phyloP scores from a whole-genome alignment of 352 stramenopile species.

The Phytopythium vexans region DNA sequence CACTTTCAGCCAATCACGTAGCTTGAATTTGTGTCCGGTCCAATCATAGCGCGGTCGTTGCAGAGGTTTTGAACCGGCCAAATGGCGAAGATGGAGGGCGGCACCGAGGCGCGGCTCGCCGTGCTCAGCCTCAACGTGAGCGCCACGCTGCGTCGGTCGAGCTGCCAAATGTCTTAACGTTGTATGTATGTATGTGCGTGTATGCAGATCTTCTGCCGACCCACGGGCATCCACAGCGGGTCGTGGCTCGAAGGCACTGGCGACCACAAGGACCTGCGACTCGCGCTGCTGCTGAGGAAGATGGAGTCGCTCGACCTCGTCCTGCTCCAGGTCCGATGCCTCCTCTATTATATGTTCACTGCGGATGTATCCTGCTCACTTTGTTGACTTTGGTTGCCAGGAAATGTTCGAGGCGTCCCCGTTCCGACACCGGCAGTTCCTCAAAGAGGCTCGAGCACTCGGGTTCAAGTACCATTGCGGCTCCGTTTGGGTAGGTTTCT shows the following conservation, averaged over 20 bases:
- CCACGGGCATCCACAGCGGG: constrained; percentile 73
- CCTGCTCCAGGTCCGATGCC: constrained; percentile 39
- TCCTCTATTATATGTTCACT: too few species aligned
- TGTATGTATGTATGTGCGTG: constrained; percentile 3
- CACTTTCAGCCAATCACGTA: constrained; percentile 15
- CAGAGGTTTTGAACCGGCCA: not conserved
- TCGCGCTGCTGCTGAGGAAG: constrained; percentile 65
- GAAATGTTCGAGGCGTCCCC: constrained; percentile 76
- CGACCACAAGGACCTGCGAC: constrained; percentile 75
- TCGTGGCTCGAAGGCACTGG: constrained; percentile 54
- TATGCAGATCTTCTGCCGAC: constrained; percentile 68
- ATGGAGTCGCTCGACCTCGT: constrained; percentile 73
- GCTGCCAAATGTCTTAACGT: constrained; percentile 4
- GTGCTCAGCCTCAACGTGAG: constrained; percentile 73
- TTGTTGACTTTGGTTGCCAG: constrained; percentile 11
- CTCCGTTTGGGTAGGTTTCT: constrained; percentile 47
- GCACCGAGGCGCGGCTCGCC: constrained; percentile 43
- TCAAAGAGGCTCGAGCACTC: constrained; percentile 46
- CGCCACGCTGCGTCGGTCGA: not conserved
- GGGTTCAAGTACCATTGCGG: constrained; percentile 76
- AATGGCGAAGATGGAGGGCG: constrained; percentile 8
- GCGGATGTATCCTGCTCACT: too few species aligned
- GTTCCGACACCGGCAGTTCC: constrained; percentile 48
- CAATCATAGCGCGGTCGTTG: not conserved
- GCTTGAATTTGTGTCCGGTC: not conserved